Evolutionary conservation across 345 rosid genomes (phyloP).

Genomic region (Salix arbutifolia): DNA sequence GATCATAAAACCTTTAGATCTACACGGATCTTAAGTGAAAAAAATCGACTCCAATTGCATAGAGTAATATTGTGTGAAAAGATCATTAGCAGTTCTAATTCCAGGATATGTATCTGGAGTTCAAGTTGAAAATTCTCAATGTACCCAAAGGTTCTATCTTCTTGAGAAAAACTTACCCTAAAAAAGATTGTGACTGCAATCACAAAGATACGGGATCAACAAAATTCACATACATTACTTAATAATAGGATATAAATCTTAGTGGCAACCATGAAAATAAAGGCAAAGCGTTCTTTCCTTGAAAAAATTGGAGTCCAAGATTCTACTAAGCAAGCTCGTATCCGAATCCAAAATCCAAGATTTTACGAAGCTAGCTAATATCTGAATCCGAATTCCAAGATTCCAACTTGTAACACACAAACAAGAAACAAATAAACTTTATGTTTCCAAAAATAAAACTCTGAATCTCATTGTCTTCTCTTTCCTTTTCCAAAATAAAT

Average conservation of each 20-base stretch:
- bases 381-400: not conserved
- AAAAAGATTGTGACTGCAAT: not conserved
- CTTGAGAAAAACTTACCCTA: not conserved
- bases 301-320: not conserved
- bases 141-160: not conserved
- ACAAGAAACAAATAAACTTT: not conserved
- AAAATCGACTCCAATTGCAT: not conserved
- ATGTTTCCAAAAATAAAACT: not conserved
- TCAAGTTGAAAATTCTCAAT: not conserved
- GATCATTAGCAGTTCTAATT: not conserved
- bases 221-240: not conserved
- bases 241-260: not conserved
- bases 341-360: not conserved
- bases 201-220: not conserved
- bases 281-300: not conserved
- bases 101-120: not conserved
- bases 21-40: conserved; percentile 3
- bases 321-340: not conserved
- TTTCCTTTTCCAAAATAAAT: not conserved
- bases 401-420: not conserved
- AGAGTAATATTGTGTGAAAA: not conserved
- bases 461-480: not conserved
- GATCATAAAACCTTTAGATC: conserved; percentile 10
- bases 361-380: not conserved
- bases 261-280: not conserved